Evolutionary conservation across 495 filamentous ascomycete genomes (phyloP).

Genomic region (Podospora fimiseda): DNA sequence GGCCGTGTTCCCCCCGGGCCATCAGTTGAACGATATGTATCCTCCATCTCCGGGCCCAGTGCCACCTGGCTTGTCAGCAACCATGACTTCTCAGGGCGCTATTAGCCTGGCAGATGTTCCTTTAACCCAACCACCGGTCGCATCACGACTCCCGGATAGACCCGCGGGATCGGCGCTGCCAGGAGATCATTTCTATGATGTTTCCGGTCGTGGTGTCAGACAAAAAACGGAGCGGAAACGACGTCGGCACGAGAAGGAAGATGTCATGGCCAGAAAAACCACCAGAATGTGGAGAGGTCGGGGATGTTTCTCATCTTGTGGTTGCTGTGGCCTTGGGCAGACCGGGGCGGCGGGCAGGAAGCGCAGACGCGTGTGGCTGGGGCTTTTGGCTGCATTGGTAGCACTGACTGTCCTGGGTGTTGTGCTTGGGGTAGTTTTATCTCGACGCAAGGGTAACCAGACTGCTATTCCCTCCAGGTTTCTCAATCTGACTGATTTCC

Average conservation of each 20-base stretch:
- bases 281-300: constrained; percentile 57
- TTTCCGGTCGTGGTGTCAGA: constrained; percentile 20
- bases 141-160: constrained; percentile 27
- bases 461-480: constrained; percentile 42
- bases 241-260: constrained; percentile 57
- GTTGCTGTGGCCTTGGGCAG: constrained; percentile 59
- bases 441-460: constrained; percentile 36
- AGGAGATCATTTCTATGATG: constrained; percentile 30
- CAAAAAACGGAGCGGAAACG: constrained; percentile 44
- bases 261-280: constrained; percentile 46
- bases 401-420: constrained; percentile 54
- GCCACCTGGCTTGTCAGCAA: constrained; percentile 34
- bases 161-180: constrained; percentile 32
- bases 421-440: constrained; percentile 55
- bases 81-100: constrained; percentile 43
- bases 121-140: constrained; percentile 26
- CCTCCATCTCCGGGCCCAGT: constrained; percentile 41
- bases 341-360: constrained; percentile 57
- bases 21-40: constrained; percentile 28
- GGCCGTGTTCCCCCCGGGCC: constrained; percentile 33
- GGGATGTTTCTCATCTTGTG: constrained; percentile 51
- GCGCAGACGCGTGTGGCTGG: constrained; percentile 54
- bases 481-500: constrained; percentile 79
- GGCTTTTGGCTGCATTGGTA: constrained; percentile 47
- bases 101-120: constrained; percentile 36